Evolutionary conservation across 495 filamentous ascomycete genomes (phyloP).

Genomic region (Cercophora sp.): DNA sequence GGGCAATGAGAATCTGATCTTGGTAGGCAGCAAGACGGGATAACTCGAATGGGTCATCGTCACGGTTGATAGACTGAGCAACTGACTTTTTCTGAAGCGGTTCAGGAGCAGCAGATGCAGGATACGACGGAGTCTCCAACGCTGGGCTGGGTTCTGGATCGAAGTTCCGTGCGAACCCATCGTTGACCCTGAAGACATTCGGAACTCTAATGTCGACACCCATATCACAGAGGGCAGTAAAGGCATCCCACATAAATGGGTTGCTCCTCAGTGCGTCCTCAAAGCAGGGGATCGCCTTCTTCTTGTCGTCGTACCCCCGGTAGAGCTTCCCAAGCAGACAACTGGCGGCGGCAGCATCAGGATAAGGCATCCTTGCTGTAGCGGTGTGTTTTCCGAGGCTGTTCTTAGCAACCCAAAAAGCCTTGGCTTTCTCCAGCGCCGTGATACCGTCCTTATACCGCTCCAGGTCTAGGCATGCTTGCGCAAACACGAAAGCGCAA

Average conservation of each 20-base stretch:
- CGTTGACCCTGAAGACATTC: conserved; percentile 78
- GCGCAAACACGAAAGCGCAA: conserved; percentile 87
- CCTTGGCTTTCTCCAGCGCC: conserved; percentile 71
- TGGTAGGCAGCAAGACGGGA: conserved; percentile 33
- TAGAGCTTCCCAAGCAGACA: conserved; percentile 86
- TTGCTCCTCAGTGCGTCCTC: conserved; percentile 85
- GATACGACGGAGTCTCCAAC: conserved; percentile 27
- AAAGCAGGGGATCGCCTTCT: conserved; percentile 77
- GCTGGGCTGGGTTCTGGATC: conserved; percentile 29
- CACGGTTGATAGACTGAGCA: conserved; percentile 31
- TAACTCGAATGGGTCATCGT: conserved; percentile 43
- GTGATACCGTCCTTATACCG: conserved; percentile 73
- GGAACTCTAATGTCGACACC: conserved; percentile 69
- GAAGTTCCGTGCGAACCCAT: conserved; percentile 38
- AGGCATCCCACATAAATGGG: conserved; percentile 98
- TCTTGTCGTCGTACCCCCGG: conserved; percentile 71
- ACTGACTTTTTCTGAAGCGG: conserved; percentile 34
- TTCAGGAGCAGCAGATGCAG: conserved; percentile 23
- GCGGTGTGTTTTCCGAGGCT: conserved; percentile 70
- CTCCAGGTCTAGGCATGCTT: conserved; percentile 76
- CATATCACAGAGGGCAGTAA: conserved; percentile 65
- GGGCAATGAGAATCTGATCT: conserved; percentile 25
- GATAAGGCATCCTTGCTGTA: conserved; percentile 64
- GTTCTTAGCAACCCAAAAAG: conserved; percentile 65
- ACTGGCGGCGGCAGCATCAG: conserved; percentile 76